Percentiles rank a stretch among this genome's conserved stretches.
These are phyloP conservation scores for Elsinoe ampelina DNA, from an alignment of 2,329 filamentous ascomycete genomes.

Conservation along the genomic window DNA sequence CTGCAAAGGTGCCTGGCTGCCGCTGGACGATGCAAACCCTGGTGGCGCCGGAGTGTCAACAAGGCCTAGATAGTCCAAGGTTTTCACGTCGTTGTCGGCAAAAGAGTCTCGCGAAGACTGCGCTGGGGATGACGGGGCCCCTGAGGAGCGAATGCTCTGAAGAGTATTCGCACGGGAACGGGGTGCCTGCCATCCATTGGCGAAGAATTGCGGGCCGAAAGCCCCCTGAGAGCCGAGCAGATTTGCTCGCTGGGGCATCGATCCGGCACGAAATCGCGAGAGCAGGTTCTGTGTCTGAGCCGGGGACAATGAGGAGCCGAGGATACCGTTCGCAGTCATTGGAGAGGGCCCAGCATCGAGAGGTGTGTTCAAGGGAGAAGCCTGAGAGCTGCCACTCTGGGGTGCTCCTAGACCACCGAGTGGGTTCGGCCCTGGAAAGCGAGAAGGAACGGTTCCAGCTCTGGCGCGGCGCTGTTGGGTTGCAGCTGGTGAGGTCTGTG, in stretches of 20 bases:
- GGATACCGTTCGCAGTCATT: slow-evolving; percentile 7
- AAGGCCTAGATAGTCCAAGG: slow-evolving; percentile 88
- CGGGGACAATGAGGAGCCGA: slow-evolving; percentile 13
- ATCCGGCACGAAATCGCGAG: slow-evolving; percentile 80
- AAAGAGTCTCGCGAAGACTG: slow-evolving; percentile 79
- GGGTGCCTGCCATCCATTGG: slow-evolving; percentile 75
- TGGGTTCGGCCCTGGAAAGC: slow-evolving; percentile 71
- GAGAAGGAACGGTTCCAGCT: slow-evolving; percentile 90
- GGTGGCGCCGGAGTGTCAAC: slow-evolving; percentile 81
- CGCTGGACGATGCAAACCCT: slow-evolving; percentile 7
- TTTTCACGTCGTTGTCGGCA: slow-evolving; percentile 81
- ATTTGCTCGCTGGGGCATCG: slow-evolving; percentile 80
- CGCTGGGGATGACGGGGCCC: slow-evolving; percentile 77
- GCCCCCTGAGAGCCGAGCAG: slow-evolving; percentile 50
- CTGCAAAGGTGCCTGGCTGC: slow-evolving; percentile 10
- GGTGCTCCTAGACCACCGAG: slow-evolving; percentile 41
- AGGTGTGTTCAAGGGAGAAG: neutral
- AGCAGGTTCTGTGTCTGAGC: slow-evolving; percentile 41
- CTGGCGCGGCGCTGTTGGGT: slow-evolving; percentile 66
- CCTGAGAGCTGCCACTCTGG: slow-evolving; percentile 31
- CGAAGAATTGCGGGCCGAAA: slow-evolving; percentile 84
- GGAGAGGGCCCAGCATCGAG: slow-evolving; percentile 4
- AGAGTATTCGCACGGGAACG: slow-evolving; percentile 73
- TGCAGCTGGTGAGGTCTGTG: slow-evolving; percentile 37
- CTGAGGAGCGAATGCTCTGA: slow-evolving; percentile 78